A percentile compares a stretch with the other conserved stretches of the same genome.
Evolutionary conservation across 495 filamentous ascomycete genomes (phyloP).

Genomic region (Trichoderma reesei): DNA sequence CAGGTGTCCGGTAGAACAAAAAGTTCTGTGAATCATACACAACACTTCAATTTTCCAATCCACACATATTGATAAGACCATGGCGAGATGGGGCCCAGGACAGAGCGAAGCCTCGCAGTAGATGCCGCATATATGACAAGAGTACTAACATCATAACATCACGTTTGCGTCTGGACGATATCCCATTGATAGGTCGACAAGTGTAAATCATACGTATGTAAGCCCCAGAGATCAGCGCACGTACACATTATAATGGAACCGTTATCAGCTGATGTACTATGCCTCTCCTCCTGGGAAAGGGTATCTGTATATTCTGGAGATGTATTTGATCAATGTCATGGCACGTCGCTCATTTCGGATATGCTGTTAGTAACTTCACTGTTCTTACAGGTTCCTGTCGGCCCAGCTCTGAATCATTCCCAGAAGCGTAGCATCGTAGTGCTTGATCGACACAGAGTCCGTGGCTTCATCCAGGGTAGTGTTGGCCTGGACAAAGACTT

Average conservation of each 20-base stretch:
- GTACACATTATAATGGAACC: background rate
- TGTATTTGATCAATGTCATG: background rate
- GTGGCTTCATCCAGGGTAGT: constrained; percentile 57
- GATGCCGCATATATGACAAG: too few relatives aligned
- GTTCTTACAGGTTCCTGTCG: constrained; percentile 54
- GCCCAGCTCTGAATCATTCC: constrained; percentile 88
- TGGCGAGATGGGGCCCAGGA: background rate
- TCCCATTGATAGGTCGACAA: too few relatives aligned
- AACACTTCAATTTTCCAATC: background rate
- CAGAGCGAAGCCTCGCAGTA: background rate
- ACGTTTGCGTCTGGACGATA: too few relatives aligned
- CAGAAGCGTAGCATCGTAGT: constrained; percentile 79
- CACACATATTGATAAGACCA: background rate
- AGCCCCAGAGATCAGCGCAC: too few relatives aligned
- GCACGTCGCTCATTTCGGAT: background rate
- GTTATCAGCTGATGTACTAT: too few relatives aligned
- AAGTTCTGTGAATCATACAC: background rate
- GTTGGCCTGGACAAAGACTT: constrained; percentile 94
- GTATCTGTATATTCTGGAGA: background rate
- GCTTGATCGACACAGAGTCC: constrained; percentile 66
- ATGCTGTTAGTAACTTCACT: background rate
- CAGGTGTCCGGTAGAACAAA: background rate
- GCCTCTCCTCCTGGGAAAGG: background rate
- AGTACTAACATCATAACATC: too few relatives aligned
- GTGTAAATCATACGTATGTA: too few relatives aligned